Percentiles rank a stretch among this genome's conserved stretches.
These are phyloP conservation scores for Parietichytrium sp. DNA, from an alignment of 108 stramenopile species.

Conservation along the genomic window DNA sequence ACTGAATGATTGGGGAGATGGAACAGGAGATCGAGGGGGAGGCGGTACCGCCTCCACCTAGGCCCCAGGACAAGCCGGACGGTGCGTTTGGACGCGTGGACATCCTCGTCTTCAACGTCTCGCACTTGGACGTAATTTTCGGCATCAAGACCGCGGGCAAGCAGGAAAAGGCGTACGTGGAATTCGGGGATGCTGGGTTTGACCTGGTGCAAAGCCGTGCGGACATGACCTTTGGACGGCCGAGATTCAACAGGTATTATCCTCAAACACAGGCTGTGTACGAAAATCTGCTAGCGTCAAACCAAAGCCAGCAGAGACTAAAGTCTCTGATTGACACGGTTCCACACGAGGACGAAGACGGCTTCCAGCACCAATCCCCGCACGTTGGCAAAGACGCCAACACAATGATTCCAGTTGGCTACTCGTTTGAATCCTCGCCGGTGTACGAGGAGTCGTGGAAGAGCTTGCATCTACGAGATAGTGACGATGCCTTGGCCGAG, in stretches of 20 bases:
- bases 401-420: neutral
- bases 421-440: neutral
- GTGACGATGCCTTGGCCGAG: neutral
- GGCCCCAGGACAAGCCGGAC: too few relatives aligned
- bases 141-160: neutral
- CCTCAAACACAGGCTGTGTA: neutral
- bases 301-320: neutral
- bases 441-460: conserved; percentile 6
- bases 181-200: neutral
- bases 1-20: too few relatives aligned
- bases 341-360: neutral
- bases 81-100: too few relatives aligned
- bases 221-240: neutral
- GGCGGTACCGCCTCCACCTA: too few relatives aligned
- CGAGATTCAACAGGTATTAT: conserved; percentile 33
- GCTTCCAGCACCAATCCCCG: neutral
- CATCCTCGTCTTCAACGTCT: too few relatives aligned
- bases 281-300: neutral
- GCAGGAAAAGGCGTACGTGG: neutral
- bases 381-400: neutral
- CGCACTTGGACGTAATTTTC: neutral
- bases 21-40: too few relatives aligned
- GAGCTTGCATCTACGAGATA: neutral
- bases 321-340: too few relatives aligned
- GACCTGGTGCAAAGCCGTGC: neutral